Percentiles rank a stretch among this genome's conserved stretches.
Evolutionary conservation across 306 rosid genomes (phyloP).

Genomic region (Prunus campanulata): DNA sequence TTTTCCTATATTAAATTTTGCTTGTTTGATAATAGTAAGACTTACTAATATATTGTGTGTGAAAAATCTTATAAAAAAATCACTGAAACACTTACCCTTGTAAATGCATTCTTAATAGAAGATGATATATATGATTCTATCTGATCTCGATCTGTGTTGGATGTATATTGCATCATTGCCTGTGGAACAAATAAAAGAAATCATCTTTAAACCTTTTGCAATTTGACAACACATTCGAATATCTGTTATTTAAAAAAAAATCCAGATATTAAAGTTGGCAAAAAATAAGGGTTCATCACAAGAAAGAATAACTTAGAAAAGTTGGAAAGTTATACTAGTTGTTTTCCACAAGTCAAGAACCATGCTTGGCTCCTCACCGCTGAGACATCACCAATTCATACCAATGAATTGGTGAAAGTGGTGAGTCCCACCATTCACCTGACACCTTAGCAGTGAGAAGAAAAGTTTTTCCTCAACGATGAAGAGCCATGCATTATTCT

Average conservation of each 20-base stretch:
- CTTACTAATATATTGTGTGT: background rate
- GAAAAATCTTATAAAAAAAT: slow-evolving; percentile 18
- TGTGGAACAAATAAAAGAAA: slow-evolving; percentile 33
- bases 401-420: background rate
- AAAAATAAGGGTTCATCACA: background rate
- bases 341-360: background rate
- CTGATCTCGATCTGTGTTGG: slow-evolving; percentile 82
- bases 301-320: background rate
- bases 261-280: background rate
- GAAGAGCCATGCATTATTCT: slow-evolving; percentile 11
- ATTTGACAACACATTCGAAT: background rate
- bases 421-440: background rate
- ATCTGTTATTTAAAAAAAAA: background rate
- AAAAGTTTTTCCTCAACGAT: background rate
- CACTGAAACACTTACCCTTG: slow-evolving; percentile 66
- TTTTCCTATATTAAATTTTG: background rate
- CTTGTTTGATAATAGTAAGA: slow-evolving; percentile 15
- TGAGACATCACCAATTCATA: slow-evolving; percentile 4
- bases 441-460: background rate
- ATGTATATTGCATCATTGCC: slow-evolving; percentile 56
- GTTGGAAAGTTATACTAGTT: background rate
- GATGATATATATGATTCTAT: slow-evolving; percentile 74
- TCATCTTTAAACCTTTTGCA: slow-evolving; percentile 14
- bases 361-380: background rate
- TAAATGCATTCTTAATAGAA: slow-evolving; percentile 72